phyloP scores from a whole-genome alignment of 2,329 filamentous ascomycete species.

The Fusarium papillatum region DNA sequence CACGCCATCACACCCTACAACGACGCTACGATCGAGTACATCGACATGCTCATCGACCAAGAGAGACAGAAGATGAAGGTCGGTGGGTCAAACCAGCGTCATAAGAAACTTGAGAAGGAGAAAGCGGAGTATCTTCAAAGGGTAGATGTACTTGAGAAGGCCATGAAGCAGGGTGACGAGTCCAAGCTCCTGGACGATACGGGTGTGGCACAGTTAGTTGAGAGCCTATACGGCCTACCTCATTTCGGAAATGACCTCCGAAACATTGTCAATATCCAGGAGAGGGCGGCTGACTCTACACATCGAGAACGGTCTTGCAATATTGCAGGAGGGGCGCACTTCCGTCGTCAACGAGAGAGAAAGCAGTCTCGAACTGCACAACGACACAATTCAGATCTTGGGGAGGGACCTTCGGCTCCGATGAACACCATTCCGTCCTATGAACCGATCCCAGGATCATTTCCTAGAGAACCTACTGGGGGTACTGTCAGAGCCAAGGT shows the following conservation, averaged over 20 bases:
- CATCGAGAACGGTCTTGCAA: neutral
- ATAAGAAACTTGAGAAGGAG: neutral
- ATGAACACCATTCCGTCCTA: neutral
- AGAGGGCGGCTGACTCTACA: neutral
- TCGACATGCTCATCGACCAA: slow-evolving; percentile 17
- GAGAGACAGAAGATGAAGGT: slow-evolving; percentile 12
- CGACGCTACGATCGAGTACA: slow-evolving; percentile 10
- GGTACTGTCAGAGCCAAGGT: neutral
- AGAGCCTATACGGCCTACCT: neutral
- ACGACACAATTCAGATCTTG: neutral
- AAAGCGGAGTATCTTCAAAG: slow-evolving; percentile 15
- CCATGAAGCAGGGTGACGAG: slow-evolving; percentile 4
- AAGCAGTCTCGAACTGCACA: neutral
- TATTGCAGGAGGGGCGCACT: slow-evolving; percentile 5
- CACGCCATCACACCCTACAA: slow-evolving; percentile 20
- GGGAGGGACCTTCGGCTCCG: neutral
- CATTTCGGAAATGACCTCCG: neutral
- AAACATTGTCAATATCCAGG: neutral
- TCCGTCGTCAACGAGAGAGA: neutral
- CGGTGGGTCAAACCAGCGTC: neutral
- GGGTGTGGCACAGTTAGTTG: neutral
- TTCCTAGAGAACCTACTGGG: slow-evolving; percentile 9
- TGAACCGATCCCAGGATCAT: slow-evolving; percentile 5
- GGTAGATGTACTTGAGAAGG: slow-evolving; percentile 14
- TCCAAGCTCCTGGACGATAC: neutral